These are phyloP conservation scores for Boletales sp. DNA, from an alignment of 768 basidiomycete genomes.

Conservation along the genomic window DNA sequence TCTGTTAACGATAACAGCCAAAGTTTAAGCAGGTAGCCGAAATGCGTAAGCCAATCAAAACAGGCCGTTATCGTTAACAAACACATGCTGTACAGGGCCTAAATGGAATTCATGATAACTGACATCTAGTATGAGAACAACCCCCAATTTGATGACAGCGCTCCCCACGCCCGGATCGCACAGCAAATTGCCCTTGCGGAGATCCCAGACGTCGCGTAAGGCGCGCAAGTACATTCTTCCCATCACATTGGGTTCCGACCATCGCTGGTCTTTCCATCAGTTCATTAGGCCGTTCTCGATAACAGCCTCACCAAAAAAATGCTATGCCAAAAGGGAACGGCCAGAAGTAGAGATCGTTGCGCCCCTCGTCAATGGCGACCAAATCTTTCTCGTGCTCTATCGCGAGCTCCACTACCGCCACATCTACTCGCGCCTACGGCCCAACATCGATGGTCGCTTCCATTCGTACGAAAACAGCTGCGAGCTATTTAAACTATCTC, in stretches of 20 bases:
- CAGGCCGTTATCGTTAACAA: no score
- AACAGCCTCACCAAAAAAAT: constrained; percentile 94
- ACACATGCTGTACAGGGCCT: no score
- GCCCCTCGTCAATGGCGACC: constrained; percentile 91
- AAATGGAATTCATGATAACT: no score
- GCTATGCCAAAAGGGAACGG: constrained; percentile 93
- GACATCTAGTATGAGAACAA: no score
- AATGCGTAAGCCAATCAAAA: no score
- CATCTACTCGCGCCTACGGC: constrained; percentile 91
- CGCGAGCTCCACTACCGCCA: constrained; percentile 94
- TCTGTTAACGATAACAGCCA: no score
- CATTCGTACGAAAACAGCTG: constrained; percentile 98
- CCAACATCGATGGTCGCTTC: constrained; percentile 96
- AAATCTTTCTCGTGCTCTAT: constrained; percentile 94
- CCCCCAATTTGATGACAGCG: constrained; percentile 68
- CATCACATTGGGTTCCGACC: neutral
- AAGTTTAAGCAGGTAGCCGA: no score
- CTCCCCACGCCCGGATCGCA: constrained; percentile 45
- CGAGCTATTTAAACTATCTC: constrained; percentile 93
- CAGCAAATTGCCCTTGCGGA: constrained; percentile 79
- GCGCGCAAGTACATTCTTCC: constrained; percentile 48
- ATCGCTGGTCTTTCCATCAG: constrained; percentile 34
- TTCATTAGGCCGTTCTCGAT: constrained; percentile 88
- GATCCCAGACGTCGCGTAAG: constrained; percentile 86
- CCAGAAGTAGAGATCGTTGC: constrained; percentile 96